A percentile compares a stretch with the other conserved stretches of the same genome.
These are phyloP conservation scores for Ananas comosus DNA, from an alignment of 176 grass and related monocot genomes.

Conservation along the genomic window DNA sequence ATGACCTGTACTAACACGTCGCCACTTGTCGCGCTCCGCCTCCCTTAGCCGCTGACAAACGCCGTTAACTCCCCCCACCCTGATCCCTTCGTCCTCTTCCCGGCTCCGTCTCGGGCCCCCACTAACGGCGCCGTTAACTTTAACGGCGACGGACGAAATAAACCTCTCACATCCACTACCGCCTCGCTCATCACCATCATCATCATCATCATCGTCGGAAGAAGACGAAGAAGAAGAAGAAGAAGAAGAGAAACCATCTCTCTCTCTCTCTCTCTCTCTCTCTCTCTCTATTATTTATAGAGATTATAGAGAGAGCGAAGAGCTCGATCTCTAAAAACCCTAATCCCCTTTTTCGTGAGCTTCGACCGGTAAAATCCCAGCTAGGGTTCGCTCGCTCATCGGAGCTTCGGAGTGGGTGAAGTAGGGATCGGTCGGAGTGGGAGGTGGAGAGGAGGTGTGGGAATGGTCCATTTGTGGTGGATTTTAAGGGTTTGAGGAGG, in stretches of 20 bases:
- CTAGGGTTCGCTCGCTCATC: not conserved
- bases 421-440: not conserved
- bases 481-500: not conserved
- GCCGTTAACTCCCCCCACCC: not conserved
- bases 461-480: not conserved
- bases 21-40: not conserved
- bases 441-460: not conserved
- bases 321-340: not conserved
- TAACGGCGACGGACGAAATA: too few species aligned
- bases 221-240: not conserved
- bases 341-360: not conserved
- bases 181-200: not conserved
- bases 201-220: not conserved
- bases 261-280: not conserved
- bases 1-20: too few species aligned
- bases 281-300: not conserved
- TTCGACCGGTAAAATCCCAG: not conserved
- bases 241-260: not conserved
- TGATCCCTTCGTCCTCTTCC: not conserved
- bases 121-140: not conserved
- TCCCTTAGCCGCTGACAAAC: not conserved
- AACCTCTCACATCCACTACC: too few species aligned
- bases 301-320: not conserved
- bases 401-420: too few species aligned
- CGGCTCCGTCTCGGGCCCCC: not conserved